Percentiles rank a stretch among this genome's conserved stretches.
Evolutionary conservation across 495 filamentous ascomycete genomes (phyloP).

Genomic region (Trichoderma virens): DNA sequence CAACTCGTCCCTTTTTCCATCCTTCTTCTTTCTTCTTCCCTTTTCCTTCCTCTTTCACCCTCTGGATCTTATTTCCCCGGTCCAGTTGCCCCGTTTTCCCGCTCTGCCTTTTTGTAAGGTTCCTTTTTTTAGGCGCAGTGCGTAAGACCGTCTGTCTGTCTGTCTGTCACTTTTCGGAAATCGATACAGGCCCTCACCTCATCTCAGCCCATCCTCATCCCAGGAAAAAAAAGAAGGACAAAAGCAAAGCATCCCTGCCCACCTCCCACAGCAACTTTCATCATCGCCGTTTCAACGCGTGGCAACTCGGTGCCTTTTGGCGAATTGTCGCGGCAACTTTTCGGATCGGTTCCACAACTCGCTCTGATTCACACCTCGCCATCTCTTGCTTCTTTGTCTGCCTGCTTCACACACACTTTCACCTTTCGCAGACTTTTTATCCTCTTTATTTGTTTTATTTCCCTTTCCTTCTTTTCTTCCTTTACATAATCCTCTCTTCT

Average conservation of each 20-base stretch:
- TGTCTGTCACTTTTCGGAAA: no score
- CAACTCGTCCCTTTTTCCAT: not conserved
- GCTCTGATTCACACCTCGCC: slow-evolving; percentile 10
- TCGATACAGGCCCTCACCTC: no score
- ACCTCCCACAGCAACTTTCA: not conserved
- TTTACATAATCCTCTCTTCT: not conserved
- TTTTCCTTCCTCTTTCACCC: not conserved
- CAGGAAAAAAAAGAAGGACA: not conserved
- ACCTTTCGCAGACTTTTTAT: not conserved
- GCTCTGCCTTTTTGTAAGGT: not conserved
- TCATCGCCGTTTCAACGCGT: slow-evolving; percentile 2
- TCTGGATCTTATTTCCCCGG: no score
- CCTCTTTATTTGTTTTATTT: not conserved
- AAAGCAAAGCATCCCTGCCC: not conserved
- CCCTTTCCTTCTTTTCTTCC: not conserved
- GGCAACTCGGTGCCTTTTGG: not conserved
- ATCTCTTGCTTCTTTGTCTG: slow-evolving; percentile 3
- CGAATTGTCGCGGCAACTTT: slow-evolving; percentile 2
- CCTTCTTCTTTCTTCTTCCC: not conserved
- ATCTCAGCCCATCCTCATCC: not conserved
- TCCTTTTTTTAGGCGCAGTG: not conserved
- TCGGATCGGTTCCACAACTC: slow-evolving; percentile 3
- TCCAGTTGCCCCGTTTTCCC: not conserved
- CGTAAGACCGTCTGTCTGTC: no score
- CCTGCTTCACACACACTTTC: not conserved